A percentile compares a stretch with the other conserved stretches of the same genome.
Conservation (phyloP, 1,284 basidiomycete genomes). For the Singerocomus inundabilis region DNA sequence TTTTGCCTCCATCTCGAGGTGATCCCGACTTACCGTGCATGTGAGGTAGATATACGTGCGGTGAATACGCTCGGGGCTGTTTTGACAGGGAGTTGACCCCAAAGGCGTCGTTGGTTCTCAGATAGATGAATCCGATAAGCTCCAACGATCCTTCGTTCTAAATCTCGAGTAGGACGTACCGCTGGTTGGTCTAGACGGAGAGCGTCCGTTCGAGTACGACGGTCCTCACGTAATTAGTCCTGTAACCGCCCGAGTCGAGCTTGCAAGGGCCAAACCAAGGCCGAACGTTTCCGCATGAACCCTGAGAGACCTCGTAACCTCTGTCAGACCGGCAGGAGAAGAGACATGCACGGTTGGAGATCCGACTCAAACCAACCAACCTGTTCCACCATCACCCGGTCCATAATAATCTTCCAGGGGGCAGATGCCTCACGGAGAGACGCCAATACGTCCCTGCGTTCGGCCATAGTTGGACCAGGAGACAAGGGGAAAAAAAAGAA, state of each 20-base stretch:
- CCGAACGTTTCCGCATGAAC: constrained; percentile 19
- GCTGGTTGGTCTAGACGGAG: constrained; percentile 14
- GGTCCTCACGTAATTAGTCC: constrained; percentile 25
- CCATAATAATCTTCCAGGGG: constrained; percentile 29
- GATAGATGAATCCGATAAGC: constrained; percentile 30
- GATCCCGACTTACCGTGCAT: constrained; percentile 17
- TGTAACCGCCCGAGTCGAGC: constrained; percentile 12
- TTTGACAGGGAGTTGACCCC: constrained; percentile 18
- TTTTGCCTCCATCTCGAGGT: constrained; percentile 31
- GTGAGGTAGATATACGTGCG: constrained; percentile 26
- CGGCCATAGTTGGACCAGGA: not conserved
- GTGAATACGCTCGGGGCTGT: constrained; percentile 10
- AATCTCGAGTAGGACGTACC: constrained; percentile 12
- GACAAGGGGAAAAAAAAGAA: constrained; percentile 4
- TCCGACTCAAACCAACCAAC: constrained; percentile 18
- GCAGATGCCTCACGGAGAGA: constrained; percentile 11
- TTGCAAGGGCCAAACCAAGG: constrained; percentile 21
- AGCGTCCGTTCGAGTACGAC: constrained; percentile 14
- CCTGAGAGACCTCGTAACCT: constrained; percentile 12
- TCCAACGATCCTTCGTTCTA: constrained; percentile 24
- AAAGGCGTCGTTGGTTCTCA: constrained; percentile 18
- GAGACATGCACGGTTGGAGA: constrained; percentile 20
- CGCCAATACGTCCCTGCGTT: too few relatives aligned
- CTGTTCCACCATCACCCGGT: constrained; percentile 23
- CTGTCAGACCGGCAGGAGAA: constrained; percentile 30